Evolutionary conservation across 371 early-diverging fungal species (phyloP).

Genomic region (Mucor irregularis): DNA sequence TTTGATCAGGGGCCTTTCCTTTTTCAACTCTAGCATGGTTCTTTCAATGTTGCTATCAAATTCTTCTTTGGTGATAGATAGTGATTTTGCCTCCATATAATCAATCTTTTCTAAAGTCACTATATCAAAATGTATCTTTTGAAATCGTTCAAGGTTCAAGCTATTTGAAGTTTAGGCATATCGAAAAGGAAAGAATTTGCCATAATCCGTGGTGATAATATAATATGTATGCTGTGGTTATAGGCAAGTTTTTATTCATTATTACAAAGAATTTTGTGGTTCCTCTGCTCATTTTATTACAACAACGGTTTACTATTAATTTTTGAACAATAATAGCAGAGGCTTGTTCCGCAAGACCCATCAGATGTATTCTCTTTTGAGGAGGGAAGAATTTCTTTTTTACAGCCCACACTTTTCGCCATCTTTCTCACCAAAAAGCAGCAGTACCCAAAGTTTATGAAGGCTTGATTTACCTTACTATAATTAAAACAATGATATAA

Average conservation of each 20-base stretch:
- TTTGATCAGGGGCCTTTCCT: conserved; percentile 41
- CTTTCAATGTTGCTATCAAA: conserved; percentile 62
- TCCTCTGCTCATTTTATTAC: conserved; percentile 3
- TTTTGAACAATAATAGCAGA: conserved; percentile 8
- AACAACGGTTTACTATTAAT: conserved; percentile 5
- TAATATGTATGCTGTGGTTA: conserved; percentile 8
- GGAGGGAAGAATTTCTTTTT: too few relatives aligned
- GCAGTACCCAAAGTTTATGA: too few relatives aligned
- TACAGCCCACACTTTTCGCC: too few relatives aligned
- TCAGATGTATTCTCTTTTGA: too few relatives aligned
- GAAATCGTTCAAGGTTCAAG: conserved; percentile 7
- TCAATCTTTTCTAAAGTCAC: conserved; percentile 5
- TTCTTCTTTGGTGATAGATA: conserved; percentile 70
- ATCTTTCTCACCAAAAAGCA: too few relatives aligned
- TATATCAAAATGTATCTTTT: conserved; percentile 6
- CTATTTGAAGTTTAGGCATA: conserved; percentile 4
- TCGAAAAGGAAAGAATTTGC: conserved; percentile 5
- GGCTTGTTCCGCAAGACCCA: conserved; percentile 1
- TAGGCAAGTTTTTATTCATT: conserved; percentile 4
- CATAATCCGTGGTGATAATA: conserved; percentile 5
- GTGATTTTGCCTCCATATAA: conserved; percentile 45
- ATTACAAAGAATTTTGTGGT: conserved; percentile 3
- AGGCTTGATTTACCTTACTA: too few relatives aligned
- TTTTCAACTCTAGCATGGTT: conserved; percentile 57
- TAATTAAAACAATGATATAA: too few relatives aligned